Evolutionary conservation across 2,329 filamentous ascomycete species (phyloP), one percentile per base, ranked within the genome.

Genomic region (Fusarium circinatum): DNA sequence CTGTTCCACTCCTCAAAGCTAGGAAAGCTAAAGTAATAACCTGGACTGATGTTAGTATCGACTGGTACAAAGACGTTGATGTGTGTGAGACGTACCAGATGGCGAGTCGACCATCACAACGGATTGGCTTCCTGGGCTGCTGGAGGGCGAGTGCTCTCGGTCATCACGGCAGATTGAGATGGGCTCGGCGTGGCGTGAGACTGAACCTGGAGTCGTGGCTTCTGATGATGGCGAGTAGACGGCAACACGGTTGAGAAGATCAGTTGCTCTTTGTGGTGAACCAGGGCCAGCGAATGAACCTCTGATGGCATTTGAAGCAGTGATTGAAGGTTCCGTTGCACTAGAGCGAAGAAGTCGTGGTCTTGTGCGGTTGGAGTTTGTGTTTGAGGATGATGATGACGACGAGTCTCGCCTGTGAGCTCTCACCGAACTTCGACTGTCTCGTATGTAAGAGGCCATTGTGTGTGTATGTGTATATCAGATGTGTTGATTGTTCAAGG

Each of bases 1-100:
- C 84, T 84, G 47, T 89, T 88, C 85, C 91, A 93, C 68, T 90
- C 87, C 77, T 94, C 92, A 80, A 93, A 93, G 80, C 89, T 92
- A 22, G 92, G 92, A 79, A 94, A 94, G 84, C 91, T 93, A 78
- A 92, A 91, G 82, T 94, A 94, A 70, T 89, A 88, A 63, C 75
- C 79, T 80, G 66, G 38, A 12, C n/a, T 48, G 32, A 36, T 65
- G 69, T 78, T 44, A 77, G 75, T 87, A 77, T 83, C 82, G 57
- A 81, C 81, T 83, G 62, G 20, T 28, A 20, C 22, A 13, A n/a
- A 41, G 15, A 39, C 12, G 34, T 22, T 45, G 34, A 47, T 39
- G 42, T 30, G 36, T 39, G 42, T 30, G 36, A 68, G 38, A 38
- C 66, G 44, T 72, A 79, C 78, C 78, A 56, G 78, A 78, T 44